Percentiles rank a stretch among this genome's conserved stretches.
phyloP scores from a whole-genome alignment of 2,329 filamentous ascomycete species.

The Apiospora arundinis region DNA sequence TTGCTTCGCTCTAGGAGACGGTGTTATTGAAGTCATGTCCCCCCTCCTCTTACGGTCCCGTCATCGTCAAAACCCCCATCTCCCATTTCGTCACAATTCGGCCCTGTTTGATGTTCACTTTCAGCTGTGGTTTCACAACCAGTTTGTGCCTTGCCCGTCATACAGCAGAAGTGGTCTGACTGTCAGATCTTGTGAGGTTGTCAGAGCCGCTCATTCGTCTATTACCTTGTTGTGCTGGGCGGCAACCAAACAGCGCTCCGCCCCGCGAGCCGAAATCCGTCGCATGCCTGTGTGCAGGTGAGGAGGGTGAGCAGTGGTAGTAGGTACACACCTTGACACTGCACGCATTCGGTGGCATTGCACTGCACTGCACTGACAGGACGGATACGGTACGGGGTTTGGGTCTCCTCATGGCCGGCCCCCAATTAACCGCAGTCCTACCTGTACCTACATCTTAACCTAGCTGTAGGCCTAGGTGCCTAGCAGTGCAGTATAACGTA shows the following conservation, averaged over 20 bases:
- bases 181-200: background rate
- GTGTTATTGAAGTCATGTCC: background rate
- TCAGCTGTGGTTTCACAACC: slow-evolving; percentile 5
- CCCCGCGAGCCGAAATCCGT: slow-evolving; percentile 11
- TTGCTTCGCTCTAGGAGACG: background rate
- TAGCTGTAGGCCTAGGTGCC: background rate
- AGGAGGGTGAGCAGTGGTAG: background rate
- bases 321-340: background rate
- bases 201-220: background rate
- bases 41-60: too few relatives aligned
- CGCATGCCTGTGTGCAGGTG: slow-evolving; percentile 1
- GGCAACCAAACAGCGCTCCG: slow-evolving; percentile 9
- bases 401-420: background rate
- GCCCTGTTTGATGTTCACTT: slow-evolving; percentile 10
- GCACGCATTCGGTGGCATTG: too few relatives aligned
- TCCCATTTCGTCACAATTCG: background rate
- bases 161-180: slow-evolving; percentile 14
- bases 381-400: background rate
- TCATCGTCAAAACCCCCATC: background rate
- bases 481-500: background rate
- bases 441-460: too few relatives aligned
- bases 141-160: slow-evolving; percentile 9
- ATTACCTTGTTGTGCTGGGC: background rate
- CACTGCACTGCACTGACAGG: background rate
- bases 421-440: slow-evolving; percentile 12